Evolutionary conservation across 2,329 filamentous ascomycete genomes (phyloP), one percentile per base, ranked within the genome.

Genomic region (Lasiodiplodia sp.): DNA sequence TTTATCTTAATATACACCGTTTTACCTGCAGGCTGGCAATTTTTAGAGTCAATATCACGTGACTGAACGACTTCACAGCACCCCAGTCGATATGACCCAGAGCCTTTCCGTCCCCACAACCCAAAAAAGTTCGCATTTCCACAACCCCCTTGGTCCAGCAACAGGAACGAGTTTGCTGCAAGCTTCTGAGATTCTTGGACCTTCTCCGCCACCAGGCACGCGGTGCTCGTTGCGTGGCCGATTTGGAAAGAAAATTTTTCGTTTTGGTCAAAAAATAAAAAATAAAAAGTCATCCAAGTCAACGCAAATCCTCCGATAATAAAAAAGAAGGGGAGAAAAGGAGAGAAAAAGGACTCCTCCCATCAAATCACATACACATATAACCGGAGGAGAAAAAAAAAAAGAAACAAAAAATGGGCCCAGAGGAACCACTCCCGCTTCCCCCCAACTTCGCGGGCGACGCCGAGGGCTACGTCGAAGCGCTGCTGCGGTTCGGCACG

Each of bases 401-500:
- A 10, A 31, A 28, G 28, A 7, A 21, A 18, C 37, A 8, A 63
- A 5, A 11, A 53, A 85, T 88, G 83, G 82, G 82, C 64, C 84
- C 82, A 52, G 80, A 83, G 38, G 76, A 77, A 12, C 81, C 85
- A 57, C 85, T 97, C 28, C 94, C 94, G 1, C 87, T 92, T 75
- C 85, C 87, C 40, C 85, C 89, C 63, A 87, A 88, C 74, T 97
- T 95, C 83, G 77, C 83, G 47, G 78, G 83, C 51, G 88, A 87
- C 55, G 82, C 89, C 6, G 92, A 97, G 58, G 87, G 89, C 66
- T 99, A 97, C 79, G 87, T 97, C 60, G 85, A 92, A 31, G 90
- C 89, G 21, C 87, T 98, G 14, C 85, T 98, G 31, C 78, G 88
- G 23, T 97, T 98, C 75, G 87, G 90, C 1, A 89, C 89, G 6